Conservation (phyloP, 1,139 yeast genomes). For the Debaryomycetaceae sp. region DNA sequence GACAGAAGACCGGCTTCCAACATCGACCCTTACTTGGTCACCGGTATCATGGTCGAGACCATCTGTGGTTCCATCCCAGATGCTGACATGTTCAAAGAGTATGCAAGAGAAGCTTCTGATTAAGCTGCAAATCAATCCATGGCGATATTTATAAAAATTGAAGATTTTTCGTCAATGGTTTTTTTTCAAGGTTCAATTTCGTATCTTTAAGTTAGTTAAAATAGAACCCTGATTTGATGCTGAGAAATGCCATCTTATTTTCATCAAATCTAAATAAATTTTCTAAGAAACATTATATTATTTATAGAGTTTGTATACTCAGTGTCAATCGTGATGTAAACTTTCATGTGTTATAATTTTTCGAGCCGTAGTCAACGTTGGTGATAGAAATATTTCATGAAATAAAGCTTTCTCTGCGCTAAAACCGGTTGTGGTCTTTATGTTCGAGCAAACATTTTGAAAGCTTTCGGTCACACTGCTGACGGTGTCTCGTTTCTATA, state of each 20-base stretch:
- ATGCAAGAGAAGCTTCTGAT: conserved; percentile 62
- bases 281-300: background rate
- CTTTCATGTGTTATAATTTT: too few relatives aligned
- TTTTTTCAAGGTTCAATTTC: background rate
- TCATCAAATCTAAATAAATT: background rate
- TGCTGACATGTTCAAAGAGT: conserved; percentile 92
- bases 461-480: too few relatives aligned
- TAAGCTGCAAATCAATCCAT: conserved; percentile 8
- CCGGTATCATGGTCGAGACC: conserved; percentile 97
- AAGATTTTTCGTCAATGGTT: background rate
- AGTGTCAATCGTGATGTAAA: too few relatives aligned
- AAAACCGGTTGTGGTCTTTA: too few relatives aligned
- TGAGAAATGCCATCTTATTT: background rate
- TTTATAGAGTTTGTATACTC: conserved; percentile 5
- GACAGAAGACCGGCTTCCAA: conserved; percentile 99
- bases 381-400: too few relatives aligned
- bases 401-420: too few relatives aligned
- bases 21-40: conserved; percentile 97
- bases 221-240: background rate
- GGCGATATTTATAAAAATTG: background rate
- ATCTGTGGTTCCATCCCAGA: conserved; percentile 93
- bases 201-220: background rate
- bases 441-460: too few relatives aligned
- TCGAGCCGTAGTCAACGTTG: too few relatives aligned
- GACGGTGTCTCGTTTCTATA: too few relatives aligned